Conservation (phyloP, 768 basidiomycete genomes). For the Boletus edulis region DNA sequence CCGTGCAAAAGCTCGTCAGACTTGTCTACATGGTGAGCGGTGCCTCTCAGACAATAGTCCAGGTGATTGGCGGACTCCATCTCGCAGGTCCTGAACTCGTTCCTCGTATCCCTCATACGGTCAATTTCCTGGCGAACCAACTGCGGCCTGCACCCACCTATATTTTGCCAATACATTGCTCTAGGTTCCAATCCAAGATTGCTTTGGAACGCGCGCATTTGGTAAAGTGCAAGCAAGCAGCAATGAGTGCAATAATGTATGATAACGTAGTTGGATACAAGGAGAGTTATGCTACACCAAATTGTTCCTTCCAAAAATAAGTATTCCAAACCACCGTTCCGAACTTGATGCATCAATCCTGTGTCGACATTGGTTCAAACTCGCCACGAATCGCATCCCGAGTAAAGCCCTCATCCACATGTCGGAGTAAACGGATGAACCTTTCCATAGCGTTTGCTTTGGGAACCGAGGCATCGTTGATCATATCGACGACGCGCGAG, state of each 20-base stretch:
- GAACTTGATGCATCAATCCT: neutral
- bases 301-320: too few species aligned
- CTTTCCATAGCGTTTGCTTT: constrained; percentile 46
- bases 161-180: constrained; percentile 82
- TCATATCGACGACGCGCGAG: constrained; percentile 46
- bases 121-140: constrained; percentile 63
- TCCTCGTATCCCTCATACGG: constrained; percentile 63
- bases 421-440: constrained; percentile 47
- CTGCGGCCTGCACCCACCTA: constrained; percentile 64
- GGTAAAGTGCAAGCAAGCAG: too few species aligned
- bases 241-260: too few species aligned
- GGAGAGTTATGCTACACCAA: neutral
- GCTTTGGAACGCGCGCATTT: constrained; percentile 53
- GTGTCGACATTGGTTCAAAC: neutral
- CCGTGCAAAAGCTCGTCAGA: constrained; percentile 54
- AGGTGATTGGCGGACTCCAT: constrained; percentile 83
- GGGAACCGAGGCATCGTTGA: constrained; percentile 44
- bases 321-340: neutral
- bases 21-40: constrained; percentile 71
- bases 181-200: constrained; percentile 74
- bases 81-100: constrained; percentile 70
- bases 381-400: constrained; percentile 21
- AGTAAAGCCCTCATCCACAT: constrained; percentile 42
- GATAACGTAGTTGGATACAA: constrained; percentile 1
- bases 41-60: neutral